Percentiles rank a stretch among this genome's conserved stretches.
Conservation (phyloP, 2,329 filamentous ascomycete species). For the Aureobasidium leucospermi region DNA sequence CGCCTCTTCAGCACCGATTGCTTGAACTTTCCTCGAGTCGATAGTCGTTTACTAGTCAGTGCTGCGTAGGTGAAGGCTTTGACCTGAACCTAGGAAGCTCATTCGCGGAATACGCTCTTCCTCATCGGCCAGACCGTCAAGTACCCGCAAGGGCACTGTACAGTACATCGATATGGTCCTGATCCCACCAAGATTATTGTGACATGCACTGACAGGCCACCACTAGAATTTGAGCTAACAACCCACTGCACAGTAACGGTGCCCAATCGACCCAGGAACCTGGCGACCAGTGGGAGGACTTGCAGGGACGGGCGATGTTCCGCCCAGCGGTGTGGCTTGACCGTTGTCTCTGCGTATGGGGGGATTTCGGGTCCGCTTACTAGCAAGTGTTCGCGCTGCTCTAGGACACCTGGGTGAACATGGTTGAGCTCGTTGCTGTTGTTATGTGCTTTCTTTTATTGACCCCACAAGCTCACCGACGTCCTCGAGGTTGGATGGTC, state of each 20-base stretch:
- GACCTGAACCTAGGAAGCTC: not conserved
- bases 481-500: not conserved
- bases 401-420: conserved; percentile 7
- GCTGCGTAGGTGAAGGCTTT: not conserved
- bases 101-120: not conserved
- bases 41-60: conserved; percentile 11
- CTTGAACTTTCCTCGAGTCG: not conserved
- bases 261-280: conserved; percentile 13
- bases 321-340: conserved; percentile 14
- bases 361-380: conserved; percentile 8
- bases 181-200: not conserved
- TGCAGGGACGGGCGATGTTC: conserved; percentile 1
- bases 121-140: conserved; percentile 6
- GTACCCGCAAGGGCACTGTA: not conserved
- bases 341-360: conserved; percentile 6
- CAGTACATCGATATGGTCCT: not conserved
- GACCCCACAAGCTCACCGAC: not conserved
- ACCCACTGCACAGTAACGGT: conserved; percentile 3
- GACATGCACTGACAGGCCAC: conserved; percentile 11
- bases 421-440: conserved; percentile 8
- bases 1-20: not conserved
- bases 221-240: not conserved
- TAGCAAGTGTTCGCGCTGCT: conserved; percentile 9
- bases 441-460: conserved; percentile 3
- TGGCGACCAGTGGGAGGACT: conserved; percentile 1